phyloP scores from a whole-genome alignment of 495 filamentous ascomycete species.

The Amphirosellinia nigrospora region DNA sequence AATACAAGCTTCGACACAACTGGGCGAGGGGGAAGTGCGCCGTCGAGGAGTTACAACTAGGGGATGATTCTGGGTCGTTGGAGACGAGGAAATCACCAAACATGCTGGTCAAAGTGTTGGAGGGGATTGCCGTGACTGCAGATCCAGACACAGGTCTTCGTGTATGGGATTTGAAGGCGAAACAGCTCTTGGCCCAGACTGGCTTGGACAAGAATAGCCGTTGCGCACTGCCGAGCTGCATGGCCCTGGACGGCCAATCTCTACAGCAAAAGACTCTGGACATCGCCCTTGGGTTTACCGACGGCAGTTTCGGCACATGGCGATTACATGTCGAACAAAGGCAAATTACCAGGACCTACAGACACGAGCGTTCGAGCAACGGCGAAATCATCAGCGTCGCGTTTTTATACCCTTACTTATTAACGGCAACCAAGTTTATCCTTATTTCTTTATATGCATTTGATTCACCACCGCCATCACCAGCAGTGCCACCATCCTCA shows the following conservation, averaged over 20 bases:
- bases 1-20: conserved; percentile 90
- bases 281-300: conserved; percentile 75
- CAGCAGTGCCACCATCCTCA: conserved; percentile 7
- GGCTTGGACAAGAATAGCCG: conserved; percentile 36
- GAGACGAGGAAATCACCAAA: conserved; percentile 32
- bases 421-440: conserved; percentile 77
- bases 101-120: conserved; percentile 72
- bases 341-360: conserved; percentile 56
- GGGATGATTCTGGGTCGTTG: conserved; percentile 28
- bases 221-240: conserved; percentile 62
- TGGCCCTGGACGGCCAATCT: conserved; percentile 64
- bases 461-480: conserved; percentile 33
- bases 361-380: conserved; percentile 61
- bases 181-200: conserved; percentile 58
- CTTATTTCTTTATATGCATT: conserved; percentile 78
- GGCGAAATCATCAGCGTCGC: conserved; percentile 78
- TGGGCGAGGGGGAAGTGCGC: conserved; percentile 86
- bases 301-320: conserved; percentile 78
- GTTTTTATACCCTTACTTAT: conserved; percentile 73
- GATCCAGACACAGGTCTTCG: conserved; percentile 72
- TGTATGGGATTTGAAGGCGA: conserved; percentile 75
- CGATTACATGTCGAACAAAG: conserved; percentile 54
- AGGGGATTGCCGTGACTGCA: conserved; percentile 79
- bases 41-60: conserved; percentile 76
- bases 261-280: conserved; percentile 47